Evolutionary conservation across 2,329 filamentous ascomycete species (phyloP), one percentile per base, ranked within the genome.

Genomic region (Venturia effusa): DNA sequence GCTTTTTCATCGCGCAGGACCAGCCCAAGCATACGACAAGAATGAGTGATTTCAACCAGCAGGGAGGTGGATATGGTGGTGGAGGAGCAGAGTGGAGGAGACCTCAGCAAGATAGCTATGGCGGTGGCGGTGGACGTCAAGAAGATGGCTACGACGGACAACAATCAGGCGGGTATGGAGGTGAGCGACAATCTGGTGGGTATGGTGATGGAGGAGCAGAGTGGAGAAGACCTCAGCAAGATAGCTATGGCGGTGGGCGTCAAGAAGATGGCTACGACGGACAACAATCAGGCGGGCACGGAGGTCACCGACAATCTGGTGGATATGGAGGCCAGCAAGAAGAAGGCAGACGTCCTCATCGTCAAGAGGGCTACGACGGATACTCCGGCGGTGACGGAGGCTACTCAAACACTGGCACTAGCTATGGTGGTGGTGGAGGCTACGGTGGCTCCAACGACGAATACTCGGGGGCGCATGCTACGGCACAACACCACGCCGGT

Each of bases 401-500:
- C 22, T 66, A 61, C 34, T 65, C 24, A 64, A 62, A 68, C 27
- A 63, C 74, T 40, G 76, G 76, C 57, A 78, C 76, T 10, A 72
- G 74, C 1, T 78, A 79, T 63, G 77, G 76, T 59, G 71, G 71
- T 37, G 75, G 75, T 17, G 71, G 72, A 37, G 65, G 69, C 65
- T 70, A 74, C 37, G 73, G 73, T 34, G 74, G 74, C 59, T 68
- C 72, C 66, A 75, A 77, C 66, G 77, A 82, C 67, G 82, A 87
- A 68, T 79, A 83, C 70, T 78, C 76, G 59, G 77, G 78, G 61
- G 84, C 84, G 10, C 76, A 79, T 59, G 72, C 78, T 48, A 81
- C 86, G 68, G 85, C 85, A 22, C 72, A 79, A 34, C 75, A 81
- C 64, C 79, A 86, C 68, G 75, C 81, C 64, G 78, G 78, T n/a